These are phyloP conservation scores for Penicillium oxalicum DNA, from an alignment of 2,329 filamentous ascomycete genomes.

Conservation along the genomic window DNA sequence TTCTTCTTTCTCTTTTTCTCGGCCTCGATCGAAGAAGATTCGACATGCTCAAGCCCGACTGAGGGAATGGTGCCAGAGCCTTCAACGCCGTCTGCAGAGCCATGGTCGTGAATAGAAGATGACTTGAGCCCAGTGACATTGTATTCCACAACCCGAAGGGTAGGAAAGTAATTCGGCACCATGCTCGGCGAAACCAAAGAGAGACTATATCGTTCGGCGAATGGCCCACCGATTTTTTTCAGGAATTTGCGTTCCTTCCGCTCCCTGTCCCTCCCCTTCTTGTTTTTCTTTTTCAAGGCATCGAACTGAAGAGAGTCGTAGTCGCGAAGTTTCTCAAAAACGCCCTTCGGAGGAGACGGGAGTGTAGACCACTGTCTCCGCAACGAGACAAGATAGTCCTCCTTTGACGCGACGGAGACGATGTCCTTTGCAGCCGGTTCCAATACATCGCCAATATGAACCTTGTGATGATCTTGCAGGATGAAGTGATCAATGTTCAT, in stretches of 20 bases:
- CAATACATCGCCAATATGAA: constrained; percentile 51
- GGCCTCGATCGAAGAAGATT: not conserved
- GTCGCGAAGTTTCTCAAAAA: constrained; percentile 12
- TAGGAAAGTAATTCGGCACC: constrained; percentile 88
- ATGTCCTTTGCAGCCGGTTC: constrained; percentile 33
- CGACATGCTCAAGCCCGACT: not conserved
- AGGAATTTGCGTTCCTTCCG: constrained; percentile 50
- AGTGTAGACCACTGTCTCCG: constrained; percentile 71
- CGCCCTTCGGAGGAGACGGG: constrained; percentile 47
- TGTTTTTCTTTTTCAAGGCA: constrained; percentile 31
- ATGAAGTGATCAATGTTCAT: constrained; percentile 99
- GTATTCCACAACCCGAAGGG: constrained; percentile 85
- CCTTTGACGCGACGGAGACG: constrained; percentile 61
- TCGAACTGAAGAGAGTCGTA: constrained; percentile 10
- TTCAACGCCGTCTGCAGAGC: not conserved
- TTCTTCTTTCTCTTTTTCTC: constrained; percentile 38
- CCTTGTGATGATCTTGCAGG: constrained; percentile 74
- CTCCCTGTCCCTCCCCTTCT: constrained; percentile 47
- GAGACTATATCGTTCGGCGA: constrained; percentile 77
- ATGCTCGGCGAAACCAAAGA: constrained; percentile 78
- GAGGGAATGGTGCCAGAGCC: not conserved
- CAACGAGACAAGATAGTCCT: constrained; percentile 73
- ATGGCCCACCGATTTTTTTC: constrained; percentile 69
- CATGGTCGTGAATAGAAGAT: constrained; percentile 24
- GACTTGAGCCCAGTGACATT: constrained; percentile 75